Evolutionary conservation across 169 alveolate genomes (phyloP), one percentile per base, ranked within the genome.

Genomic region (Plasmodium relictum): DNA sequence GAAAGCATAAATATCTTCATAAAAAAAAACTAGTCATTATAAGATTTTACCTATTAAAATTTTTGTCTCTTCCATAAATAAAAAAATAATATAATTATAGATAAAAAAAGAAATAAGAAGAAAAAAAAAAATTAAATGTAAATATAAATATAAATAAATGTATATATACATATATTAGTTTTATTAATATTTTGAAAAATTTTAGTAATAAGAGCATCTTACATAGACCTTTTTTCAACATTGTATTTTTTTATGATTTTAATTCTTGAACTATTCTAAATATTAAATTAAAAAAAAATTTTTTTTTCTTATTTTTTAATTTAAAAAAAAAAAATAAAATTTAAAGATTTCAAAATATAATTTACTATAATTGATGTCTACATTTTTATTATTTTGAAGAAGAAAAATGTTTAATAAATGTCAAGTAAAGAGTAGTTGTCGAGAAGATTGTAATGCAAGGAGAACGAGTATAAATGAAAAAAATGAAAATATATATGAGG

Each of bases 391-490:
- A 6, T 16, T 16, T 54, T 56, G 22, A 7, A 56, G 16, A 45
- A 20, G 24, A 45, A 85, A 85, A 72, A 85, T 85, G 88, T 63
- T 85, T 50, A 54, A 73, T 44, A 76, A 74, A 58, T 85, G 88
- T 50, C 68, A 73, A 54, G 44, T 61, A 12, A 73, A 73, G 14
- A 73, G 72, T 72, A 73, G 41, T 59, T 73, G 87, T 8, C 62
- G 22, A 44, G 91, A 73, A 22, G 88, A 73, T 16, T 5, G 58
- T 22, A 74, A 68, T 1, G 85, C 61, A 48, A 22, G 50, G 58
- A 44, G 52, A n/a, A 9, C 78, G 74, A 8, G 14, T 26, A 39
- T 56, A 72, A 56, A 16, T 31, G 69, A 73, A 70, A 52, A 74
- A 72, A 78, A 74, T 63, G 73, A 72, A 16, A 78, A 22, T 73